Evolutionary conservation across 305 asterid genomes (phyloP).

Genomic region (Fraxinus greggii): DNA sequence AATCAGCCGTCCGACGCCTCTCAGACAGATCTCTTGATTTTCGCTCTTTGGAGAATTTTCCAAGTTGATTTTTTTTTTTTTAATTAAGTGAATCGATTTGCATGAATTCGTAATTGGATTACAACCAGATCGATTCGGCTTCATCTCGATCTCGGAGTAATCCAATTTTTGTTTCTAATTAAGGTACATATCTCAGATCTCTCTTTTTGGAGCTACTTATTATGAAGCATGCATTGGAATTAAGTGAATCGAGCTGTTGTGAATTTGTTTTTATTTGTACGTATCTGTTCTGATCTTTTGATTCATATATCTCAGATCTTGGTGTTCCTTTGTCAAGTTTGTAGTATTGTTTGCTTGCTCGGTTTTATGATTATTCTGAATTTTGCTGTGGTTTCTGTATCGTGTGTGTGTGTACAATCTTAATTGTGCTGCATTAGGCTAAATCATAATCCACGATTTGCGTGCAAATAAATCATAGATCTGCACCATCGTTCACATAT

Average conservation of each 20-base stretch:
- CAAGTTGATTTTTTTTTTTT: neutral
- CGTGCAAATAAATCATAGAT: conserved; percentile 27
- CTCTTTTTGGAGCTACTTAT: conserved; percentile 24
- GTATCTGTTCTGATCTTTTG: neutral
- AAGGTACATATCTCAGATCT: conserved; percentile 43
- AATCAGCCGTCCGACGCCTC: conserved; percentile 42
- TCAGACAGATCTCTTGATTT: conserved; percentile 22
- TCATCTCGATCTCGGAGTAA: conserved; percentile 17
- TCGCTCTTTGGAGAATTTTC: neutral
- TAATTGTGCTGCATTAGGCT: neutral
- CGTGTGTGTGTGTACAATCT: conserved; percentile 17
- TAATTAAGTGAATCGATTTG: conserved; percentile 21
- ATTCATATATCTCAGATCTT: neutral
- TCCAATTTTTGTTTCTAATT: conserved; percentile 24
- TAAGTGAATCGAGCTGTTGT: conserved; percentile 15
- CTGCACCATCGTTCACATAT: conserved; percentile 15
- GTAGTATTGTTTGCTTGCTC: neutral
- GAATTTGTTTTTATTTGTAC: neutral
- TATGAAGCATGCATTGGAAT: conserved; percentile 29
- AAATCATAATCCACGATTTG: conserved; percentile 31
- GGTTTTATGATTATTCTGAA: neutral
- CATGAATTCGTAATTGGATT: conserved; percentile 33
- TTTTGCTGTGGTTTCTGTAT: conserved; percentile 11
- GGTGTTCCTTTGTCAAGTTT: neutral
- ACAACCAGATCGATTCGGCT: conserved; percentile 35